Percentiles rank a stretch among this genome's conserved stretches.
These are phyloP conservation scores for Platanus orientalis DNA, from an alignment of 164 flowering plant genomes.

Conservation along the genomic window DNA sequence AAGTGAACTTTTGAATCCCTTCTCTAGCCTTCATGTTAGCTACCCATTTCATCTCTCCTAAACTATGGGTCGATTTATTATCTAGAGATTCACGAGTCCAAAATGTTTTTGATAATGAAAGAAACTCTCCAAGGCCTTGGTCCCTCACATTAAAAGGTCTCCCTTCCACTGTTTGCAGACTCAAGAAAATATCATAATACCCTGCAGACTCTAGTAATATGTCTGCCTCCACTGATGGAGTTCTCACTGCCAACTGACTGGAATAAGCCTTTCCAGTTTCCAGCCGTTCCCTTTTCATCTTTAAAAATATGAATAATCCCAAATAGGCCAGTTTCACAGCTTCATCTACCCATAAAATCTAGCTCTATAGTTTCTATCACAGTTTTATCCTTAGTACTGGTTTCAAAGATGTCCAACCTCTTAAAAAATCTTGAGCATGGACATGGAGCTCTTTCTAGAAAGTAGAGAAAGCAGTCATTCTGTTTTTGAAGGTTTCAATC, in stretches of 20 bases:
- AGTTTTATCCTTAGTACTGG: not conserved
- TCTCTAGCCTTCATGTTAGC: not conserved
- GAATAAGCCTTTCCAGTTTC: not conserved
- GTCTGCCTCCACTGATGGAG: not conserved
- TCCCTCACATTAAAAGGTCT: not conserved
- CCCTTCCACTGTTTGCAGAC: not conserved
- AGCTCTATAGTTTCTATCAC: not conserved
- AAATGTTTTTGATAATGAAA: not conserved
- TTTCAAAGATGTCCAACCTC: not conserved
- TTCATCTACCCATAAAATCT: not conserved
- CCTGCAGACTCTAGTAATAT: no score
- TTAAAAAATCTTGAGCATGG: not conserved
- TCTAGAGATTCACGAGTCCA: not conserved
- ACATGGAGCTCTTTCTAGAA: conserved; percentile 2
- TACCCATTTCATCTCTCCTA: not conserved
- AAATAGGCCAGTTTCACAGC: no score
- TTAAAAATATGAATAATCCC: not conserved
- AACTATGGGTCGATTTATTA: no score
- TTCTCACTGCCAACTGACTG: not conserved
- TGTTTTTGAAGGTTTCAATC: not conserved
- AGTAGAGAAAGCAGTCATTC: not conserved
- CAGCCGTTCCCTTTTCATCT: not conserved
- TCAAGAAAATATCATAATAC: no score
- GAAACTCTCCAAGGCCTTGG: not conserved
- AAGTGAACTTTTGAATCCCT: no score